These are phyloP conservation scores for Oryza australiensis DNA, from an alignment of 176 grass and related monocot genomes.

Conservation along the genomic window DNA sequence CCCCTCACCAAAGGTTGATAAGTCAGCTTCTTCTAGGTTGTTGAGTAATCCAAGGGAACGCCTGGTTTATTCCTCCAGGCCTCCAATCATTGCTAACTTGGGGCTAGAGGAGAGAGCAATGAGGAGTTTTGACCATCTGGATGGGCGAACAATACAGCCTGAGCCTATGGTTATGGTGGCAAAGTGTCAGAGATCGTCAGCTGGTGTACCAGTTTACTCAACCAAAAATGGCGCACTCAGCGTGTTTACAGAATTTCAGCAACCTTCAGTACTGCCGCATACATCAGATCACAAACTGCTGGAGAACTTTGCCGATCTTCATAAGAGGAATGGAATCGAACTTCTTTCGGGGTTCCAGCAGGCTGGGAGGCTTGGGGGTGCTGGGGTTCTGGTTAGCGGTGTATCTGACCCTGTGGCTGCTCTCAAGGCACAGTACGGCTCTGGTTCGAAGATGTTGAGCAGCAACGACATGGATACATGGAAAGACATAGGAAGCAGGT, in stretches of 20 bases:
- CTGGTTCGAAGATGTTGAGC: slow-evolving; percentile 45
- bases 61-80: slow-evolving; percentile 41
- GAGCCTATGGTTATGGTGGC: slow-evolving; percentile 51
- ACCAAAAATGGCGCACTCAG: slow-evolving; percentile 48
- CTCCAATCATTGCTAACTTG: slow-evolving; percentile 16
- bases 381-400: slow-evolving; percentile 45
- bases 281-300: slow-evolving; percentile 46
- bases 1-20: slow-evolving; percentile 32
- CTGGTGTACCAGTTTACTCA: slow-evolving; percentile 57
- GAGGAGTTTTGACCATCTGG: slow-evolving; percentile 48
- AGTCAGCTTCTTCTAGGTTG: slow-evolving; percentile 27
- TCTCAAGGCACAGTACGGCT: slow-evolving; percentile 54
- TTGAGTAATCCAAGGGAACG: slow-evolving; percentile 35
- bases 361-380: slow-evolving; percentile 43
- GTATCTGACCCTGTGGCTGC: slow-evolving; percentile 63
- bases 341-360: slow-evolving; percentile 63
- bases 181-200: slow-evolving; percentile 50
- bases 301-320: slow-evolving; percentile 51
- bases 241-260: slow-evolving; percentile 49
- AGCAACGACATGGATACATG: slow-evolving; percentile 58
- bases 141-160: slow-evolving; percentile 49
- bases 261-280: slow-evolving; percentile 41
- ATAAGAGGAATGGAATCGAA: slow-evolving; percentile 57
- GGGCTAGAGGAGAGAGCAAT: slow-evolving; percentile 46
- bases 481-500: slow-evolving; percentile 76